These are phyloP conservation scores for Rhododendron ovatum DNA, from an alignment of 148 eudicot species.

Conservation along the genomic window DNA sequence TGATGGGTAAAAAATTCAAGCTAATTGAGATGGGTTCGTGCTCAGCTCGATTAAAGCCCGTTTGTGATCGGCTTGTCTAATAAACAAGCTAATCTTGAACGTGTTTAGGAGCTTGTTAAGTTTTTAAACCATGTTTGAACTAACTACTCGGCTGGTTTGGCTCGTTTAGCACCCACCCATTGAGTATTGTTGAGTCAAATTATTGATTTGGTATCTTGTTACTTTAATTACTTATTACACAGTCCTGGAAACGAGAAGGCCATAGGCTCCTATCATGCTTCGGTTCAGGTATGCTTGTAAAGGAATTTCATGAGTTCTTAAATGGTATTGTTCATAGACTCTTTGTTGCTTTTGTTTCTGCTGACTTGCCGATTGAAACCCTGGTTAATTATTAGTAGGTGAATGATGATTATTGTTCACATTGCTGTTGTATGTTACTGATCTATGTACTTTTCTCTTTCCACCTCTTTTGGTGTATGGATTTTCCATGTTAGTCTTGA, in stretches of 20 bases:
- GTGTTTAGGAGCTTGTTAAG: background rate
- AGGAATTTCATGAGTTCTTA: background rate
- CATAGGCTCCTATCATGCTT: constrained; percentile 73
- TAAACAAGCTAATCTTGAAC: background rate
- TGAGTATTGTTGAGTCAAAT: background rate
- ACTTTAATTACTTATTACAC: constrained; percentile 8
- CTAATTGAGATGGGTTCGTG: background rate
- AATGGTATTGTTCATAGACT: background rate
- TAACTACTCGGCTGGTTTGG: background rate
- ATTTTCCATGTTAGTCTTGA: background rate
- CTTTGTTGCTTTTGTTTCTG: background rate
- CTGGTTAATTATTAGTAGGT: background rate
- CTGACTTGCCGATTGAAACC: background rate
- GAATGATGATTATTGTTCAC: background rate
- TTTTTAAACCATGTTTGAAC: background rate
- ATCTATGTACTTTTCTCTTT: background rate
- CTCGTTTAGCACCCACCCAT: background rate
- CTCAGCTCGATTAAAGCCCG: background rate
- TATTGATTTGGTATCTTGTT: background rate
- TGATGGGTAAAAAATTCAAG: background rate
- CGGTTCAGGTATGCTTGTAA: constrained; percentile 61
- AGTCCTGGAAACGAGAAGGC: constrained; percentile 59
- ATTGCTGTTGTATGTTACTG: background rate
- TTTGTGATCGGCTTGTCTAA: background rate
- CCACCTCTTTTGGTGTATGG: background rate